A percentile compares a stretch with the other conserved stretches of the same genome.
Conservation (phyloP, 176 grass and related monocot species). For the Guadua angustifolia region DNA sequence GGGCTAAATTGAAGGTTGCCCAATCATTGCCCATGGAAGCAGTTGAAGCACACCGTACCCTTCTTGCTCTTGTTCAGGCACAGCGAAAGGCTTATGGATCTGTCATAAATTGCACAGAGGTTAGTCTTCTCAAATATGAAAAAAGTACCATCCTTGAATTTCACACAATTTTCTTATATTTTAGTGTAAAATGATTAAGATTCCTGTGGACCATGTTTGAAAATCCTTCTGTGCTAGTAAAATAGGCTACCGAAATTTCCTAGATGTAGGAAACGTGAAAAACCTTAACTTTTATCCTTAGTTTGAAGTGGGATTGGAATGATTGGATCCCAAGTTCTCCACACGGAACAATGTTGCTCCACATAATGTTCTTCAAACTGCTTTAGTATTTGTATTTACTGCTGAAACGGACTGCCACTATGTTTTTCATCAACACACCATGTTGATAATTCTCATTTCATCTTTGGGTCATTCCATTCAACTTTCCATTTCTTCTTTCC, state of each 20-base stretch:
- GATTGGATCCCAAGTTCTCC: background rate
- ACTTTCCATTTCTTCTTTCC: background rate
- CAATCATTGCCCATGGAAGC: slow-evolving; percentile 80
- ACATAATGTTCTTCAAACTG: slow-evolving; percentile 17
- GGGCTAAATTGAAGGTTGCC: slow-evolving; percentile 83
- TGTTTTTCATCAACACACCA: background rate
- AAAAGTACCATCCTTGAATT: background rate
- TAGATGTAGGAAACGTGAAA: background rate
- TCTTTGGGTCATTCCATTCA: background rate
- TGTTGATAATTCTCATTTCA: slow-evolving; percentile 20
- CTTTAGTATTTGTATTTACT: slow-evolving; percentile 7
- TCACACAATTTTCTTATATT: background rate
- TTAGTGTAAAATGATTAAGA: background rate
- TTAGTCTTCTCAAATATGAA: slow-evolving; percentile 48
- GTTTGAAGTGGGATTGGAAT: slow-evolving; percentile 18
- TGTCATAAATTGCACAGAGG: slow-evolving; percentile 68
- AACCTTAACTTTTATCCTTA: slow-evolving; percentile 7
- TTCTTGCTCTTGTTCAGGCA: slow-evolving; percentile 97
- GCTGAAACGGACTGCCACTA: background rate
- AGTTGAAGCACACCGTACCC: slow-evolving; percentile 71
- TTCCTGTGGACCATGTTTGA: background rate
- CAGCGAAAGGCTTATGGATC: slow-evolving; percentile 74
- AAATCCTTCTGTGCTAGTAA: slow-evolving; percentile 19
- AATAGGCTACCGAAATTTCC: background rate
- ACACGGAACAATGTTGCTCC: background rate